These are phyloP conservation scores for Lanmaoa rubissima DNA, from an alignment of 768 basidiomycete species.

Conservation along the genomic window DNA sequence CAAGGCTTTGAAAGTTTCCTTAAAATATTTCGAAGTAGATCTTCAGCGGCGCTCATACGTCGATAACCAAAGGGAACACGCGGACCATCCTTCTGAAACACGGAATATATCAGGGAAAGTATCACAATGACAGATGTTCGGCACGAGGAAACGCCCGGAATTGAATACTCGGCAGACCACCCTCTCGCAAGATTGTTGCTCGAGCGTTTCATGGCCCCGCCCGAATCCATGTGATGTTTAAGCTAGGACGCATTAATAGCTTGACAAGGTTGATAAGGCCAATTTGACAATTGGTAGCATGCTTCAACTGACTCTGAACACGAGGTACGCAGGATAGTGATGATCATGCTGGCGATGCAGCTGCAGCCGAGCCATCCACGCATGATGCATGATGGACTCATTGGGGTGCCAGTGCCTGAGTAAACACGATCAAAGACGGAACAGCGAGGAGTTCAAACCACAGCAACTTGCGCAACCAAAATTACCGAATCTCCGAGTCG, in stretches of 20 bases:
- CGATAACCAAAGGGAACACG: conserved; percentile 7
- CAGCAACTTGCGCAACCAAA: too few species aligned
- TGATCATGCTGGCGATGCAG: too few species aligned
- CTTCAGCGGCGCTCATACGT: background rate
- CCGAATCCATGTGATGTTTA: background rate
- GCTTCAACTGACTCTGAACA: background rate
- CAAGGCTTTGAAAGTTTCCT: background rate
- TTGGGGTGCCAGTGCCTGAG: too few species aligned
- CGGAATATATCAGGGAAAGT: background rate
- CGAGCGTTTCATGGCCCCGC: background rate
- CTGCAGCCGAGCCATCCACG: background rate
- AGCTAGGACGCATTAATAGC: background rate
- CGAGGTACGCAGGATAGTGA: too few species aligned
- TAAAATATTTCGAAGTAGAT: background rate
- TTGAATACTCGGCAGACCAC: background rate
- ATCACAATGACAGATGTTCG: background rate
- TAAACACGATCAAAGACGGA: too few species aligned
- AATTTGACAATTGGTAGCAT: background rate
- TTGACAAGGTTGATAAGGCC: background rate
- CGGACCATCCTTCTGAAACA: background rate
- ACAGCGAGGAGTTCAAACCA: too few species aligned
- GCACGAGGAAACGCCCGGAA: background rate
- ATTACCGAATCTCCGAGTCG: too few species aligned
- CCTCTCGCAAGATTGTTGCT: background rate
- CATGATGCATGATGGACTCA: background rate